Evolutionary conservation across 805 yeast species (phyloP).

Genomic region (Metschnikowia similis): DNA sequence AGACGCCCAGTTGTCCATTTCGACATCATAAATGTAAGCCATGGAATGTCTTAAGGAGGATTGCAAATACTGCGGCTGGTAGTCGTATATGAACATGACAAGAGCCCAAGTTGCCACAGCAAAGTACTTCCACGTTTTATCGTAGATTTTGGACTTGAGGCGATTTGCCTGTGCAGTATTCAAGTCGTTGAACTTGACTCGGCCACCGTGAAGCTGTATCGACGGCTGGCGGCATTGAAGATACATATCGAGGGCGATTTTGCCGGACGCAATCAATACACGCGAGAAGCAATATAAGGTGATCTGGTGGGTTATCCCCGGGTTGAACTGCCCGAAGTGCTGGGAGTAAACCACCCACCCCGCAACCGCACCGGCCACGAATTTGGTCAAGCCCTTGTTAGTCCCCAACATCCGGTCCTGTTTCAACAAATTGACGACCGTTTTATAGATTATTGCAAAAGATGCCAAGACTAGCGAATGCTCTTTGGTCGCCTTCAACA

Average conservation of each 20-base stretch:
- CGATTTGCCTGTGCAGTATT: constrained; percentile 30
- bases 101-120: constrained; percentile 69
- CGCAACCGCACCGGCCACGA: constrained; percentile 38
- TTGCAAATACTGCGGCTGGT: constrained; percentile 60
- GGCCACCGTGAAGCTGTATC: constrained; percentile 19
- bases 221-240: constrained; percentile 35
- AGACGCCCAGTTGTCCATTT: constrained; percentile 46
- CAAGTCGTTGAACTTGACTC: constrained; percentile 24
- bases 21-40: constrained; percentile 67
- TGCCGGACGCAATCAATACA: constrained; percentile 59
- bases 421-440: constrained; percentile 26
- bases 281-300: constrained; percentile 71
- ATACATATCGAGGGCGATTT: constrained; percentile 40
- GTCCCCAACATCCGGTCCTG: constrained; percentile 33
- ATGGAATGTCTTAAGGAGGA: constrained; percentile 61
- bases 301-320: constrained; percentile 63
- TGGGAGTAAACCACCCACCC: constrained; percentile 43
- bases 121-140: constrained; percentile 51
- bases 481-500: constrained; percentile 48
- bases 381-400: constrained; percentile 27
- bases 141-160: constrained; percentile 26
- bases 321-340: constrained; percentile 40
- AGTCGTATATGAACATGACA: constrained; percentile 66
- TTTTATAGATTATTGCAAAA: constrained; percentile 53
- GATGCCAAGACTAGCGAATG: constrained; percentile 55